phyloP scores from a whole-genome alignment of 2,329 filamentous ascomycete genomes.

The Colletotrichum lindemuthianum region DNA sequence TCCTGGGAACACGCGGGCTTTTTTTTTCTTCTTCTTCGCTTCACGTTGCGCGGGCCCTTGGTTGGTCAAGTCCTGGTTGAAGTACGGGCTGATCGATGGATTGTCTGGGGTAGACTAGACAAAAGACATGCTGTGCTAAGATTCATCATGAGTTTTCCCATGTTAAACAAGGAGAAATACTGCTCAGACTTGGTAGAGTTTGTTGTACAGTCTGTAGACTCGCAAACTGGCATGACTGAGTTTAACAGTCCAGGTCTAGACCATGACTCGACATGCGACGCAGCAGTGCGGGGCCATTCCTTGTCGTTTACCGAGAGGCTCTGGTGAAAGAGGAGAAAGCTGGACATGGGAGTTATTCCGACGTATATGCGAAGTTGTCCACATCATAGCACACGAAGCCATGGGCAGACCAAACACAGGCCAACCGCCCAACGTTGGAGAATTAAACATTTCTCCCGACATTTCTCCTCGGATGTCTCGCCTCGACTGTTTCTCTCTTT shows the following conservation, averaged over 20 bases:
- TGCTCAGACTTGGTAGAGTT: constrained; percentile 13
- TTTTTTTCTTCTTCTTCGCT: no score
- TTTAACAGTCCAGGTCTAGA: constrained; percentile 14
- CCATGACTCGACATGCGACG: constrained; percentile 28
- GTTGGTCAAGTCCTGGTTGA: neutral
- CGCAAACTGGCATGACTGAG: neutral
- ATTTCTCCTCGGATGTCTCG: constrained; percentile 32
- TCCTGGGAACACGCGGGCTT: no score
- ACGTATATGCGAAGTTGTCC: constrained; percentile 24
- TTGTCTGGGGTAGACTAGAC: constrained; percentile 11
- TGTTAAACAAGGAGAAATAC: neutral
- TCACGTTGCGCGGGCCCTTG: neutral
- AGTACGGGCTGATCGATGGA: constrained; percentile 14
- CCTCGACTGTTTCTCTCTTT: neutral
- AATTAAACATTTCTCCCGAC: constrained; percentile 17
- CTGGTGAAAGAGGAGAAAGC: neutral
- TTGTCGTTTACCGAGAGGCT: constrained; percentile 13
- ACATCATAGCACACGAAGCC: no score
- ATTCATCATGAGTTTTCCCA: neutral
- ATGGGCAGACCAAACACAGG: no score
- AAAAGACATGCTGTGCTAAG: neutral
- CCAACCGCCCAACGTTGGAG: neutral
- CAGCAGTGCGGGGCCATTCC: constrained; percentile 21
- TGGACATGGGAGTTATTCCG: constrained; percentile 15
- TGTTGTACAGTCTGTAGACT: neutral